These are phyloP conservation scores for Escallonia herrerae DNA, from an alignment of 129 eudicot species.

Conservation along the genomic window DNA sequence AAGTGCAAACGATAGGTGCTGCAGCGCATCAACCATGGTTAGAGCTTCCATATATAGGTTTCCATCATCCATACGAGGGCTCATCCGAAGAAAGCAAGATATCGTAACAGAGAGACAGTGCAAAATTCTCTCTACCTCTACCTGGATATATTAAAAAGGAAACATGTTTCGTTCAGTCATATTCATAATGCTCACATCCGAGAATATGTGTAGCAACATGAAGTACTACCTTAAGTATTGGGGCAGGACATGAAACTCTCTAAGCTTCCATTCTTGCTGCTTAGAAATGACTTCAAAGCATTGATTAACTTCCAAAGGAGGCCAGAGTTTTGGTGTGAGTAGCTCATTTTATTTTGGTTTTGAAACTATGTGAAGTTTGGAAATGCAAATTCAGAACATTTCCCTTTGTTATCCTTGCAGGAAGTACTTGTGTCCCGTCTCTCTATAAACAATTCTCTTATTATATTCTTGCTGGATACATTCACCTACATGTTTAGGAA, in stretches of 20 bases:
- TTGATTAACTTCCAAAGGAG: neutral
- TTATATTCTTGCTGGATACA: neutral
- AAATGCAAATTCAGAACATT: neutral
- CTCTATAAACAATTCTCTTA: neutral
- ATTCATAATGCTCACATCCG: neutral
- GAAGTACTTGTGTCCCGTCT: neutral
- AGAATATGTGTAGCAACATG: neutral
- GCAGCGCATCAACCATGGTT: neutral
- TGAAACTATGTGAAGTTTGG: too few relatives aligned
- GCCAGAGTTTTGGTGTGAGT: neutral
- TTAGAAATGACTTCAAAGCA: neutral
- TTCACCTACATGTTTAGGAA: slow-evolving; percentile 2
- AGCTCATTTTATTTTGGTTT: neutral
- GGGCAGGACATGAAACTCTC: neutral
- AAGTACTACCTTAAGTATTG: neutral
- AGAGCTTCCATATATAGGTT: neutral
- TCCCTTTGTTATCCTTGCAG: neutral
- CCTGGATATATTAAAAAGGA: slow-evolving; percentile 1
- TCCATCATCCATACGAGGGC: neutral
- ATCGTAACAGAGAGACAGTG: neutral
- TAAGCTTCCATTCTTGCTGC: neutral
- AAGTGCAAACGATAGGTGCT: neutral
- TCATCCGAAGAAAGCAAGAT: neutral
- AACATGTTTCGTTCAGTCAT: neutral
- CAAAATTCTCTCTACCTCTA: slow-evolving; percentile 4